Percentiles rank a stretch among this genome's conserved stretches.
Evolutionary conservation across 495 filamentous ascomycete genomes (phyloP).

Genomic region (Penicillium canescens): DNA sequence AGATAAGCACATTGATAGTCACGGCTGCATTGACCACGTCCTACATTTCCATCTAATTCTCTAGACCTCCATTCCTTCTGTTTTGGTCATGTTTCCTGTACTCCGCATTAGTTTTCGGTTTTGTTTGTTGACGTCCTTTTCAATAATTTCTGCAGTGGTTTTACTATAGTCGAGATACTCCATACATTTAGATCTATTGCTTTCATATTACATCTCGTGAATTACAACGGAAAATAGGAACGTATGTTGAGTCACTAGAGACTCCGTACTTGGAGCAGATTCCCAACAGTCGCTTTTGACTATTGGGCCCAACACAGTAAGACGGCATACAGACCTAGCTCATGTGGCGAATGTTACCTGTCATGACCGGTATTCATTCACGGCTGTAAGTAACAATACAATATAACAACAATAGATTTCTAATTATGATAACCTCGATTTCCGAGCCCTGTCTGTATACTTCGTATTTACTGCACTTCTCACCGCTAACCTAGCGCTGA

Average conservation of each 20-base stretch:
- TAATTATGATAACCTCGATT: conserved; percentile 8
- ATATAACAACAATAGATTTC: not conserved
- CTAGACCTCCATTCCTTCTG: not conserved
- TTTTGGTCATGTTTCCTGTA: not conserved
- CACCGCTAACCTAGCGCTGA: conserved; percentile 7
- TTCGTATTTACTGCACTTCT: conserved; percentile 4
- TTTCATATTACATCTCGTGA: conserved; percentile 1
- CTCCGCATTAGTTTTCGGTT: not conserved
- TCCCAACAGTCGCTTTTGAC: not conserved
- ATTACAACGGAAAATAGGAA: not conserved
- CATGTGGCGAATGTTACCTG: conserved; percentile 1
- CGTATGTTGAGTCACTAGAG: not conserved
- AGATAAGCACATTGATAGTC: conserved; percentile 3
- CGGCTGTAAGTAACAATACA: conserved; percentile 8
- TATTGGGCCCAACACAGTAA: not conserved
- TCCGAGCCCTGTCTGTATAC: conserved; percentile 1
- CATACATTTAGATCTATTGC: not conserved
- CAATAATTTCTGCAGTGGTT: conserved; percentile 1
- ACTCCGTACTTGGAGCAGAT: not conserved
- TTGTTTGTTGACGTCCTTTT: not conserved
- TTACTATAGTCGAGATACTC: conserved; percentile 9
- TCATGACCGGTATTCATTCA: conserved; percentile 5
- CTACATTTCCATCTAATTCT: conserved; percentile 1
- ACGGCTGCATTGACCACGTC: conserved; percentile 2
- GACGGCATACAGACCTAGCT: not conserved